A percentile compares a stretch with the other conserved stretches of the same genome.
Evolutionary conservation across 2,329 filamentous ascomycete genomes (phyloP).

Genomic region (Colletotrichum truncatum): DNA sequence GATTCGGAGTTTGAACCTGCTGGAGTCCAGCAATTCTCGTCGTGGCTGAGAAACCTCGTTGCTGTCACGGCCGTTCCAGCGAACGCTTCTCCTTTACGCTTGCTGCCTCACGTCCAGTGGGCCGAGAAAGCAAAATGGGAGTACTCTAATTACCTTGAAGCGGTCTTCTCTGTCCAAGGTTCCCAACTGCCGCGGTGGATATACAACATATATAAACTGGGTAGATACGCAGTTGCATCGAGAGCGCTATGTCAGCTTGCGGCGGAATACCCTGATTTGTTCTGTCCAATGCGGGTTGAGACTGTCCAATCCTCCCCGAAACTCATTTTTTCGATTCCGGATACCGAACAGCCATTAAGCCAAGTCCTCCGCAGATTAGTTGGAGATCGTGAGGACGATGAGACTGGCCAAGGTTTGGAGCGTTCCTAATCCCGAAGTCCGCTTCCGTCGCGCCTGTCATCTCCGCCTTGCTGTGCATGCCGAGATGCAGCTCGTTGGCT

Average conservation of each 20-base stretch:
- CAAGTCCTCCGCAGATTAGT: background rate
- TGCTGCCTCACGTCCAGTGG: background rate
- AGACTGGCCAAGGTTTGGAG: background rate
- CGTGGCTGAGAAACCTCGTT: background rate
- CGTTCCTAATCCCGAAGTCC: background rate
- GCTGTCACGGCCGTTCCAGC: background rate
- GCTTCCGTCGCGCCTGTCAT: background rate
- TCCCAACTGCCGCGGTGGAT: background rate
- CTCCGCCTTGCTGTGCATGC: conserved; percentile 7
- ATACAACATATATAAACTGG: conserved; percentile 3
- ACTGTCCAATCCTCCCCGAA: background rate
- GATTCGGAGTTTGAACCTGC: background rate
- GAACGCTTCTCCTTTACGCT: background rate
- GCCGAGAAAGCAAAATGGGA: conserved; percentile 15
- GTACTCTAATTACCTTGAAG: background rate
- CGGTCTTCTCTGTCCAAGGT: background rate
- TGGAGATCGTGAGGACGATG: background rate
- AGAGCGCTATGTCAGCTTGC: background rate
- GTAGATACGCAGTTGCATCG: background rate
- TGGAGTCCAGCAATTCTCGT: background rate
- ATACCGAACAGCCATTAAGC: background rate
- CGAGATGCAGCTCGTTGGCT: conserved; percentile 1
- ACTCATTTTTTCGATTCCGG: background rate
- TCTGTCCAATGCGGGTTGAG: background rate
- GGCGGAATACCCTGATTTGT: background rate